phyloP scores from a whole-genome alignment of 75 land plant species.

The Picea glauca region DNA sequence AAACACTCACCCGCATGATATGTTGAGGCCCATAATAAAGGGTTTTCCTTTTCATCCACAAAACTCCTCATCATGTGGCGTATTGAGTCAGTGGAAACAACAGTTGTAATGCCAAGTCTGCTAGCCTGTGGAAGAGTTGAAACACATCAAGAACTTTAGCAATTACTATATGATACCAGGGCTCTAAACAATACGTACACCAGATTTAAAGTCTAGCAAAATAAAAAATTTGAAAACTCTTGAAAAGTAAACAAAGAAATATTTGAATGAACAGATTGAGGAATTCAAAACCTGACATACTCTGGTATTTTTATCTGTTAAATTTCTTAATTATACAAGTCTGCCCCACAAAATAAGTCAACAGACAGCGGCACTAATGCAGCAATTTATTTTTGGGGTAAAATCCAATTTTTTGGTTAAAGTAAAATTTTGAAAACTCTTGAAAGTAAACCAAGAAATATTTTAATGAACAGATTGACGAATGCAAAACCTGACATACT shows the following conservation, averaged over 20 bases:
- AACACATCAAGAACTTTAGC: constrained; percentile 1
- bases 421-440: background rate
- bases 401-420: too few species aligned
- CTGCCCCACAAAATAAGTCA: too few species aligned
- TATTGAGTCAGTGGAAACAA: constrained; percentile 55
- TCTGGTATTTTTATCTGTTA: background rate
- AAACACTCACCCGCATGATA: constrained; percentile 57
- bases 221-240: background rate
- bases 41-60: constrained; percentile 41
- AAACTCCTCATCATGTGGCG: constrained; percentile 64
- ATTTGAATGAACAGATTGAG: background rate
- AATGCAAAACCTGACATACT: background rate
- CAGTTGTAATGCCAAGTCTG: constrained; percentile 53
- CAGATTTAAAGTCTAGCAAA: background rate
- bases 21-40: constrained; percentile 51
- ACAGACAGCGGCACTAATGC: too few species aligned
- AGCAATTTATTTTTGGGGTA: too few species aligned
- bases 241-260: background rate
- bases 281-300: background rate
- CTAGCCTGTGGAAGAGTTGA: constrained; percentile 22
- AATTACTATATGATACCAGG: background rate
- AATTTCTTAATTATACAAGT: too few species aligned
- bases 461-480: background rate
- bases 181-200: background rate
- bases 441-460: background rate